A percentile compares a stretch with the other conserved stretches of the same genome.
phyloP scores from a whole-genome alignment of 2,329 filamentous ascomycete species.

The Ascochyta lentis region DNA sequence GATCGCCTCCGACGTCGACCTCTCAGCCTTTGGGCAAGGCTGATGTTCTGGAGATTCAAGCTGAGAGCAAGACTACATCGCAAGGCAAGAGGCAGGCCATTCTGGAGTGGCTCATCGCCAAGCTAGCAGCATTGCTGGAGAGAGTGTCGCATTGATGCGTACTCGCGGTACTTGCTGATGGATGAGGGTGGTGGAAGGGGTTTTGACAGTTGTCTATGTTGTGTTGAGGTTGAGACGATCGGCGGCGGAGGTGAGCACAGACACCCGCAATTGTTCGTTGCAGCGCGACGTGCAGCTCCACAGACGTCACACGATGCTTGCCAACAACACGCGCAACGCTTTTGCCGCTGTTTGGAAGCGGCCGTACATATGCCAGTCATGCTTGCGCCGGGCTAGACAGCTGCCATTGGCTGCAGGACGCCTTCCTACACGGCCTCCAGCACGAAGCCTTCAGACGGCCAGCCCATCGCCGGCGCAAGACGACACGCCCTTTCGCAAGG shows the following conservation, averaged over 20 bases:
- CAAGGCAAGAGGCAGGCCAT: conserved; percentile 14
- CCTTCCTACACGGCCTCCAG: neutral
- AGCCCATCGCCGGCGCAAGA: conserved; percentile 28
- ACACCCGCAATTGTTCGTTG: conserved; percentile 29
- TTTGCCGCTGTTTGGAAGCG: conserved; percentile 30
- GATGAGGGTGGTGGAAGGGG: neutral
- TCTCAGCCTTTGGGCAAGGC: neutral
- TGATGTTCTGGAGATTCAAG: neutral
- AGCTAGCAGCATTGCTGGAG: conserved; percentile 12
- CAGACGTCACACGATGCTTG: conserved; percentile 41
- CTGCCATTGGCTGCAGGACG: conserved; percentile 22
- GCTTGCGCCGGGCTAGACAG: conserved; percentile 28
- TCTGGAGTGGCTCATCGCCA: conserved; percentile 17
- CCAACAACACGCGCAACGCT: conserved; percentile 28
- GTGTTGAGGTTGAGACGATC: neutral
- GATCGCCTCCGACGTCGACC: neutral
- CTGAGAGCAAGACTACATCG: neutral
- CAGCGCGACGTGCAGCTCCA: conserved; percentile 19
- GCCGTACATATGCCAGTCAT: conserved; percentile 41
- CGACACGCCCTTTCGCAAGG: conserved; percentile 45
- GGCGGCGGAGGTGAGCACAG: conserved; percentile 36
- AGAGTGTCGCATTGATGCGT: neutral
- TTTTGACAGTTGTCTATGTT: too few relatives aligned
- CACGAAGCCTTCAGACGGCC: conserved; percentile 36
- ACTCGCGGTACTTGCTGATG: neutral